Evolutionary conservation across 352 stramenopile genomes (phyloP).

Genomic region (Globisporangium okanoganense): DNA sequence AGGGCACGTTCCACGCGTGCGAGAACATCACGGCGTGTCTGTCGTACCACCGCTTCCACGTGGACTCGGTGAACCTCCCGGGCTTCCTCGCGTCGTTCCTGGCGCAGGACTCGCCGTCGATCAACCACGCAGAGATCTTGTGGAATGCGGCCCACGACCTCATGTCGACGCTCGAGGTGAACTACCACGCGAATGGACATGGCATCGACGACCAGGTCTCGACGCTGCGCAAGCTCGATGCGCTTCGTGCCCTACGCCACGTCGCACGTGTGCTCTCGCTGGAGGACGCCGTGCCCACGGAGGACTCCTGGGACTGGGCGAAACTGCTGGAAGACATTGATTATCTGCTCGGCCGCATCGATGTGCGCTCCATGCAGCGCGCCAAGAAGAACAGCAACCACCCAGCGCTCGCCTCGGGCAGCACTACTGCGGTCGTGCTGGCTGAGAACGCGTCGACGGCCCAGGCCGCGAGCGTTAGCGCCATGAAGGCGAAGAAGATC

Average conservation of each 20-base stretch:
- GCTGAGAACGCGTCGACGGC: background rate
- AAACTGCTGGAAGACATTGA: constrained; percentile 78
- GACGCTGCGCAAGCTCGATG: constrained; percentile 66
- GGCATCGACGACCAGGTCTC: constrained; percentile 31
- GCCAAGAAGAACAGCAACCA: constrained; percentile 20
- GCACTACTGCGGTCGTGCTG: background rate
- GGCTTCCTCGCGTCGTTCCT: constrained; percentile 89
- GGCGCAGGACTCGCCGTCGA: constrained; percentile 85
- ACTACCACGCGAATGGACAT: constrained; percentile 52
- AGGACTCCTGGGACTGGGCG: constrained; percentile 77
- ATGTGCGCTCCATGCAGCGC: constrained; percentile 37
- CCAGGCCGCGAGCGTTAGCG: background rate
- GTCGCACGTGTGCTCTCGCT: constrained; percentile 58
- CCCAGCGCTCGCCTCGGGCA: constrained; percentile 6
- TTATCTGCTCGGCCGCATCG: constrained; percentile 51
- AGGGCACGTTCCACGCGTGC: constrained; percentile 90
- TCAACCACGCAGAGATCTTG: constrained; percentile 91
- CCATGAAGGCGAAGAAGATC: constrained; percentile 5
- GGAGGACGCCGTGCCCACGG: constrained; percentile 61
- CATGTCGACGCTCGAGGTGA: constrained; percentile 84
- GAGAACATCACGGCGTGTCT: constrained; percentile 92
- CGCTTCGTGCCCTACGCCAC: constrained; percentile 56
- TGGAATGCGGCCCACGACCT: constrained; percentile 91
- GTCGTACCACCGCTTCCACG: constrained; percentile 93
- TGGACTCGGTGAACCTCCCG: constrained; percentile 89